Evolutionary conservation across 2,329 filamentous ascomycete genomes (phyloP), one percentile per base, ranked within the genome.

Genomic region (Sphaerulina musiva): DNA sequence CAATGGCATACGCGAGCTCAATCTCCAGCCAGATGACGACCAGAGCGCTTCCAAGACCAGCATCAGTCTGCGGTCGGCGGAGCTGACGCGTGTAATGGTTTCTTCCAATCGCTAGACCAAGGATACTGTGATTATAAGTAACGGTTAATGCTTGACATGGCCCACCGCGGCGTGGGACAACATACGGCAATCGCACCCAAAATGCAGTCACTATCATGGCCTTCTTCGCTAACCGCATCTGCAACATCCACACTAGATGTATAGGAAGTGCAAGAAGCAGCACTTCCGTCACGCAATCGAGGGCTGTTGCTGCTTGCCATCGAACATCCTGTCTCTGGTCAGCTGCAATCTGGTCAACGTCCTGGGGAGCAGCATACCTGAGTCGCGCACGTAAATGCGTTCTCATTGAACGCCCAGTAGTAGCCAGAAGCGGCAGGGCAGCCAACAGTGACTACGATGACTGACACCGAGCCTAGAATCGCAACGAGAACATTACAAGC

Each of bases 1-100:
- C 72, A 26, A 76, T 65, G 12, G 71, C 70, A 61, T 69, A 73
- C 32, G 71, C 68, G 23, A 75, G 63, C 39, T 74, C 63, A 40
- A 72, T 64, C 51, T 72, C 67, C 14, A 70, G 68, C 53, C 67
- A 64, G 48, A 74, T 67, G 29, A 67, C 58, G 3, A 68, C 63
- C 14, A 69, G 56, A 2, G 68, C 66, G 36, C 68, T 62, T 46
- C 61, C 60, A 11, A 73, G 59, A 5, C 66, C 67, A 1, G 65
- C 58, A 52, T 74, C 68, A 17, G 59, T 54, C 8, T 63, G 42
- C 14, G 54, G 46, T 44, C 62, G 53, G 40, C 52, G 48, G 50
- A 68, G 42, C 49, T 59, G 48, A 62, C 64, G 46, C 5, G 71
- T 65, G 54, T 68, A 72, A 47, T 64, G 62, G 57, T 71, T 66